These are phyloP conservation scores for Cryphonectria carpinicola DNA, from an alignment of 2,329 filamentous ascomycete species.

Conservation along the genomic window DNA sequence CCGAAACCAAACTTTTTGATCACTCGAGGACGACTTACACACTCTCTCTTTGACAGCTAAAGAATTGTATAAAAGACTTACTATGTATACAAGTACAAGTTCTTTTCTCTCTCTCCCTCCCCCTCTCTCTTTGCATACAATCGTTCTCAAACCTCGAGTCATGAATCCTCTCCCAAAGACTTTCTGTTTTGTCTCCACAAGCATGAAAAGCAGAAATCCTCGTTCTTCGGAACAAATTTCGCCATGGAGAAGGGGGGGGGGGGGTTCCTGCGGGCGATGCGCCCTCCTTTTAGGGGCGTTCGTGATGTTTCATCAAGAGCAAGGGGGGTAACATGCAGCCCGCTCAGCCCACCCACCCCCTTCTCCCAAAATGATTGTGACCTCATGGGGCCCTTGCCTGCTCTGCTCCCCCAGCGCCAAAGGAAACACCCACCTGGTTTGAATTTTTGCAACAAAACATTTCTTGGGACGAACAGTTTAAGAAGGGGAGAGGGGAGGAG, in stretches of 20 bases:
- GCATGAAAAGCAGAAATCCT: neutral
- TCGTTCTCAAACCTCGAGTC: too few relatives aligned
- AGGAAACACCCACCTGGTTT: slow-evolving; percentile 1
- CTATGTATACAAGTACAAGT: neutral
- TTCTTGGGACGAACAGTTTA: neutral
- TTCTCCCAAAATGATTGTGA: neutral
- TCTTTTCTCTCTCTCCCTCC: neutral
- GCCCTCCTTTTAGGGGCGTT: slow-evolving; percentile 25
- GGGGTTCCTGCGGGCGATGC: slow-evolving; percentile 11
- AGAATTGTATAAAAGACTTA: neutral
- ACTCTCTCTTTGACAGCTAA: neutral
- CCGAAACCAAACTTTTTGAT: neutral
- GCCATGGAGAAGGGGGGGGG: neutral
- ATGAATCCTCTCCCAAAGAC: too few relatives aligned
- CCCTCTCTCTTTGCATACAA: too few relatives aligned
- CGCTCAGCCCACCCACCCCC: slow-evolving; percentile 13
- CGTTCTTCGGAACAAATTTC: neutral
- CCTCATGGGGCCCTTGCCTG: neutral
- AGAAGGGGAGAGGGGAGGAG: neutral
- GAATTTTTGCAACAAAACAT: neutral
- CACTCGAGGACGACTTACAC: neutral
- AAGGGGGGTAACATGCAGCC: slow-evolving; percentile 17
- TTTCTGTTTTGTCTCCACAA: neutral
- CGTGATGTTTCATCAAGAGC: slow-evolving; percentile 26
- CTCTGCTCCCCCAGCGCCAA: slow-evolving; percentile 8